Conservation (phyloP, 2,329 filamentous ascomycete genomes). For the Chaetomiaceae sp. region DNA sequence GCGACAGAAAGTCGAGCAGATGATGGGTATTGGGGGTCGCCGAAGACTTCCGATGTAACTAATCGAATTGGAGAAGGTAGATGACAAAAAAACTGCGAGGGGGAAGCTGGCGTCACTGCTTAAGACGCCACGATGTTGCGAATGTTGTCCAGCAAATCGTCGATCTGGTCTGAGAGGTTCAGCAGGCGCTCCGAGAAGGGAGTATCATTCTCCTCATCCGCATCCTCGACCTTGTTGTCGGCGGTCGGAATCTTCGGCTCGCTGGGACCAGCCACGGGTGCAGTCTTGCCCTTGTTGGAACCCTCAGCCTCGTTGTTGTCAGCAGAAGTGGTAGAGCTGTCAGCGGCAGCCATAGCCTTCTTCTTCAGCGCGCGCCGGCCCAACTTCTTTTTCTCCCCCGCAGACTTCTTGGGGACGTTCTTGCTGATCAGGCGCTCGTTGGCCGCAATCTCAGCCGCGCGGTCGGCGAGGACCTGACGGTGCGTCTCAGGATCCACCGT, state of each 20-base stretch:
- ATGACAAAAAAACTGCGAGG: not conserved
- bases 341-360: slow-evolving; percentile 1
- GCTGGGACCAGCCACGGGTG: not conserved
- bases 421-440: not conserved
- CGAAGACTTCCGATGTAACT: not conserved
- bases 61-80: not conserved
- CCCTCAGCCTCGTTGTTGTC: not conserved
- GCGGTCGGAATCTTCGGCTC: not conserved
- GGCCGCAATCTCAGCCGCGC: not conserved
- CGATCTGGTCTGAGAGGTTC: not conserved
- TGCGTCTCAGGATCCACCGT: not conserved
- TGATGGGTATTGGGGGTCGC: no score
- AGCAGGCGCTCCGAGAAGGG: slow-evolving; percentile 1
- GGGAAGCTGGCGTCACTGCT: not conserved
- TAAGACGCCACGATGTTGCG: not conserved
- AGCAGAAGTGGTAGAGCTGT: not conserved
- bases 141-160: not conserved
- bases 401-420: slow-evolving; percentile 4
- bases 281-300: not conserved
- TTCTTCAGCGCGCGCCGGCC: slow-evolving; percentile 6
- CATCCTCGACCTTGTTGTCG: not conserved
- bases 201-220: not conserved
- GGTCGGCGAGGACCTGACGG: not conserved
- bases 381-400: not conserved
- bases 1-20: no score